Evolutionary conservation across 345 rosid species (phyloP), one percentile per base, ranked within the genome.

Genomic region (Erodium maritimum): DNA sequence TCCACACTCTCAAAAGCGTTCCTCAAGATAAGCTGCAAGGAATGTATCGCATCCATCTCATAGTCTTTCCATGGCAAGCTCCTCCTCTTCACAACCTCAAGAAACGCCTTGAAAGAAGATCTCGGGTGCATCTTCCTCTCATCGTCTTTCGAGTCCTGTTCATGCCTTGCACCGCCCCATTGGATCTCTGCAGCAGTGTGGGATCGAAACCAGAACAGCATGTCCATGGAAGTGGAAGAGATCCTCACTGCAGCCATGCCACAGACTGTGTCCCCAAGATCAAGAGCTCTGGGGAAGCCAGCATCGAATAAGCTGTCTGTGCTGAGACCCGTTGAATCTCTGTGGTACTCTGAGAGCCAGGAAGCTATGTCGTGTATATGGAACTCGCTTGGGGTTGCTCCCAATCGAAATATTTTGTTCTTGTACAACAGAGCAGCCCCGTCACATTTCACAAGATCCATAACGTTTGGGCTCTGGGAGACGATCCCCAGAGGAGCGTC

Each of bases 241-340:
- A 91, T 84, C 71, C 87, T 86, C 76, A 88, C 98, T 46, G 96
- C 96, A 21, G 95, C 98, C 98, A 91, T 91, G 55, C 98, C 96
- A 64, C 98, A 91, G n/a, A 86, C 90, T 18, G 72, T 66, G 65
- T 86, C 84, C 23, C 78, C 95, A 23, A 88, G 80, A 70, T 82
- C 58, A 50, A 80, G 68, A 50, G 96, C 91, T 61, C 83, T 84
- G 0, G 84, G 87, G 67, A 77, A 91, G 19, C 98, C 96, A 1
- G 98, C 98, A 65, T 91, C 98, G 65, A 74, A 64, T 72, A 91
- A 74, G 77, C 98, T 88, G 67, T 91, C 98, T 0, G 95, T 88
- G 72, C 98, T 91, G 71, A 91, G 67, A 59, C 98, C 98, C 0
- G 98, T 88, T 21, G 98, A 91, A 74, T 91, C 96, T 67, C 71